Evolutionary conservation across 2,329 filamentous ascomycete species (phyloP).

Genomic region (Beauveria scarabaeidicola): DNA sequence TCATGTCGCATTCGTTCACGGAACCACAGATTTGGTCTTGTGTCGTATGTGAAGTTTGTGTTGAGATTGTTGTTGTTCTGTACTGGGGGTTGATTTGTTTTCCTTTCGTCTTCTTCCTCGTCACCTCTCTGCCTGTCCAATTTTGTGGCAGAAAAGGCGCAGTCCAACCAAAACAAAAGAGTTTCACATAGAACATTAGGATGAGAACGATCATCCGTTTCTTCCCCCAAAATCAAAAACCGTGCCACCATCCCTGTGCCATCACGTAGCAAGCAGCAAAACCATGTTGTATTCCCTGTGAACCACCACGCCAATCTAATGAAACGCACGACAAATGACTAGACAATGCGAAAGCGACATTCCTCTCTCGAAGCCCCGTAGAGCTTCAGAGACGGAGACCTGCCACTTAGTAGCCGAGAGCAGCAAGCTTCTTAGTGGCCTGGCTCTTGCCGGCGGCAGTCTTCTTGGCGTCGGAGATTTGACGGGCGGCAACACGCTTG

Average conservation of each 20-base stretch:
- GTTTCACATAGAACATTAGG: constrained; percentile 7
- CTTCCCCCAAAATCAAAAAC: neutral
- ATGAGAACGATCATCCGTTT: constrained; percentile 9
- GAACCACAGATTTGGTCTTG: neutral
- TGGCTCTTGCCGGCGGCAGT: constrained; percentile 78
- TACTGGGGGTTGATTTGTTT: constrained; percentile 10
- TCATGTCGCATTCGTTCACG: constrained; percentile 1
- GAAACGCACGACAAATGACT: constrained; percentile 40
- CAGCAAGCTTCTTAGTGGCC: constrained; percentile 49
- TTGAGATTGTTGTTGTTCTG: constrained; percentile 11
- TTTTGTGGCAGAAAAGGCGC: neutral
- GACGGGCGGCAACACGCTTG: constrained; percentile 94
- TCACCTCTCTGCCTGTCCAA: neutral
- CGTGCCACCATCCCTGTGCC: neutral
- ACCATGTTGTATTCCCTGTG: constrained; percentile 39
- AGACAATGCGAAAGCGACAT: constrained; percentile 29
- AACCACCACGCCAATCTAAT: constrained; percentile 48
- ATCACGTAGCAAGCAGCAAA: constrained; percentile 17
- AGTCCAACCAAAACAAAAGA: constrained; percentile 2
- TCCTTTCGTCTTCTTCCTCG: constrained; percentile 11
- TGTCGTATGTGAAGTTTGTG: constrained; percentile 6
- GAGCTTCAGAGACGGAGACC: neutral
- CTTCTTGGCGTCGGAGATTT: constrained; percentile 89
- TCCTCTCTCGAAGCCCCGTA: neutral
- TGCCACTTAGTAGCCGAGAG: constrained; percentile 11